Evolutionary conservation across 192 early-diverging fungal species (phyloP).

Genomic region (Rhizophagus prolifer): DNA sequence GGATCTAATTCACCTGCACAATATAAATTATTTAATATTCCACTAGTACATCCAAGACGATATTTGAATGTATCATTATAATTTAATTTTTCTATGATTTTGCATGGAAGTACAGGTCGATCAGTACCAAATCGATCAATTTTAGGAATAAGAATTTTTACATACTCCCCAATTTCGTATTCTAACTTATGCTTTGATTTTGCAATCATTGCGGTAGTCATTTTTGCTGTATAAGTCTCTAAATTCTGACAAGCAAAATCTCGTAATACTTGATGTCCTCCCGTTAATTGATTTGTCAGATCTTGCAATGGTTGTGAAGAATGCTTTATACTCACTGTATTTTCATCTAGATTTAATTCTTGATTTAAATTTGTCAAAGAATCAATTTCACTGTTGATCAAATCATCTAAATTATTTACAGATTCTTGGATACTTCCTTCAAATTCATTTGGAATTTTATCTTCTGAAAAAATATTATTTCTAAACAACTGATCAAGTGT

Average conservation of each 20-base stretch:
- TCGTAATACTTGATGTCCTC: not conserved
- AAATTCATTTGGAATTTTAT: not conserved
- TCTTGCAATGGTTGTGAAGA: not conserved
- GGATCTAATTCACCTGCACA: too few relatives aligned
- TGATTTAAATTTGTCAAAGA: not conserved
- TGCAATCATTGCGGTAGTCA: too few relatives aligned
- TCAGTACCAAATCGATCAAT: too few relatives aligned
- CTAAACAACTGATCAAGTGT: not conserved
- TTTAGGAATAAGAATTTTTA: too few relatives aligned
- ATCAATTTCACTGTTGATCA: not conserved
- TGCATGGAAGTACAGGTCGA: too few relatives aligned
- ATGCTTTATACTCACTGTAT: not conserved
- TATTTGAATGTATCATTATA: too few relatives aligned
- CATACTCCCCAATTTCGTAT: too few relatives aligned
- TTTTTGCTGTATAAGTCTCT: not conserved
- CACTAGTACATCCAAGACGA: too few relatives aligned
- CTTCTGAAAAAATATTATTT: conserved; percentile 1
- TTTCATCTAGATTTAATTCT: not conserved
- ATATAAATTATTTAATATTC: too few relatives aligned
- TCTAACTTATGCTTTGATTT: too few relatives aligned
- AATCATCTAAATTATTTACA: not conserved
- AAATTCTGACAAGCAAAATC: not conserved
- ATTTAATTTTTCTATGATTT: too few relatives aligned
- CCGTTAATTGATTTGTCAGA: not conserved
- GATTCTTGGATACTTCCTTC: not conserved